A percentile compares a stretch with the other conserved stretches of the same genome.
Evolutionary conservation across 2,329 filamentous ascomycete species (phyloP).

Genomic region (Furcasterigmium sp.): DNA sequence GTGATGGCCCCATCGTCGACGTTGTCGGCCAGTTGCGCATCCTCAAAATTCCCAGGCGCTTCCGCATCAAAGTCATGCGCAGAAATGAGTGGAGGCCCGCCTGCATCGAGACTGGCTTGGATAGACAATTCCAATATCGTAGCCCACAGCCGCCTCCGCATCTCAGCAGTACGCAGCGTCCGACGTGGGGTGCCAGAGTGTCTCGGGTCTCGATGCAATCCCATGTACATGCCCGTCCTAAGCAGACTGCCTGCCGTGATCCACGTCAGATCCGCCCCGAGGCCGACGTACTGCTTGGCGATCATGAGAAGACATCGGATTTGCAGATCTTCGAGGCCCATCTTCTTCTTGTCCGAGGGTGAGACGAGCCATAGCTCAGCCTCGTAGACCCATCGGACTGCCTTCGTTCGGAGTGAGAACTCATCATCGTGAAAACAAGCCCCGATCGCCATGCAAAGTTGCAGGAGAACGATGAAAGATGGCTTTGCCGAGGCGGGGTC

Average conservation of each 20-base stretch:
- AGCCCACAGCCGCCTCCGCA: constrained; percentile 50
- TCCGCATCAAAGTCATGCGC: constrained; percentile 42
- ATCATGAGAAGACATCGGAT: constrained; percentile 44
- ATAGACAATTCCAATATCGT: constrained; percentile 48
- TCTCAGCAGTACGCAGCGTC: constrained; percentile 44
- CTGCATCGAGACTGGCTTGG: constrained; percentile 45
- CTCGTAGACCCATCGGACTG: constrained; percentile 45
- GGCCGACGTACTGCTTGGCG: constrained; percentile 38
- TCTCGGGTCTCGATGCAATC: constrained; percentile 50
- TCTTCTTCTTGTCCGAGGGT: constrained; percentile 38
- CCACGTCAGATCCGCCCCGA: constrained; percentile 46
- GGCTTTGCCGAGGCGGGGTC: constrained; percentile 30
- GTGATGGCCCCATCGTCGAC: constrained; percentile 20
- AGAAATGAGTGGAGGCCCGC: constrained; percentile 41
- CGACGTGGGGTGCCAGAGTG: constrained; percentile 26
- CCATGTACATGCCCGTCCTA: constrained; percentile 49
- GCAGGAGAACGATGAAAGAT: constrained; percentile 44
- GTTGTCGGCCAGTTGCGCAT: constrained; percentile 33
- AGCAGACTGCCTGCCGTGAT: constrained; percentile 41
- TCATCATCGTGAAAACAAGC: constrained; percentile 37
- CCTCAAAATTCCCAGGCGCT: constrained; percentile 43
- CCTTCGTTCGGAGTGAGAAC: constrained; percentile 32
- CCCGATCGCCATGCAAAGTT: constrained; percentile 47
- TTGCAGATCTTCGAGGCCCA: constrained; percentile 43
- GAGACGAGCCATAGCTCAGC: constrained; percentile 43